A percentile compares a stretch with the other conserved stretches of the same genome.
Evolutionary conservation across 148 eudicot genomes (phyloP).

Genomic region (Cornus controversa): DNA sequence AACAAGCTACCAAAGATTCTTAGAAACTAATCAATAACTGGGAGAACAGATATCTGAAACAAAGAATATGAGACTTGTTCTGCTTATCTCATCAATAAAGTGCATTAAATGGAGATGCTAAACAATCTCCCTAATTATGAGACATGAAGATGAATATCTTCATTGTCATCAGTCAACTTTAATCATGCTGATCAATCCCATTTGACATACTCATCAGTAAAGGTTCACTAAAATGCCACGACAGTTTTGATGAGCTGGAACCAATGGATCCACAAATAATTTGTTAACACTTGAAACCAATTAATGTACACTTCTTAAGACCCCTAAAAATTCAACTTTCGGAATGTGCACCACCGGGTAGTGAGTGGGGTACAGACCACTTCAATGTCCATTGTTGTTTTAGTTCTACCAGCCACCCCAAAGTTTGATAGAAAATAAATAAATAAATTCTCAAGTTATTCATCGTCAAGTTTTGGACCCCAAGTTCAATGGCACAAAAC

Average conservation of each 20-base stretch:
- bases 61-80: too few species aligned
- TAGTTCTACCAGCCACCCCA: neutral
- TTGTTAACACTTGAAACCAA: neutral
- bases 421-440: neutral
- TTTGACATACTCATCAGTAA: neutral
- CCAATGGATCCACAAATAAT: neutral
- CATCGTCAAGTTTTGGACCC: neutral
- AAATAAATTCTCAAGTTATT: neutral
- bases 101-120: too few species aligned
- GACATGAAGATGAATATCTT: neutral
- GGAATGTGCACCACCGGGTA: neutral
- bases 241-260: neutral
- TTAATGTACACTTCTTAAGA: neutral
- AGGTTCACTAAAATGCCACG: neutral
- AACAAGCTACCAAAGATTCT: conserved; percentile 5
- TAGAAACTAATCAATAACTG: neutral
- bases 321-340: neutral
- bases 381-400: neutral
- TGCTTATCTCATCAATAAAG: too few species aligned
- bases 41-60: neutral
- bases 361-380: neutral
- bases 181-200: neutral
- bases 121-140: neutral
- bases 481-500: neutral
- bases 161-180: neutral